phyloP scores from a whole-genome alignment of 2,329 filamentous ascomycete genomes.

The Aspergillus ochraceoroseus region DNA sequence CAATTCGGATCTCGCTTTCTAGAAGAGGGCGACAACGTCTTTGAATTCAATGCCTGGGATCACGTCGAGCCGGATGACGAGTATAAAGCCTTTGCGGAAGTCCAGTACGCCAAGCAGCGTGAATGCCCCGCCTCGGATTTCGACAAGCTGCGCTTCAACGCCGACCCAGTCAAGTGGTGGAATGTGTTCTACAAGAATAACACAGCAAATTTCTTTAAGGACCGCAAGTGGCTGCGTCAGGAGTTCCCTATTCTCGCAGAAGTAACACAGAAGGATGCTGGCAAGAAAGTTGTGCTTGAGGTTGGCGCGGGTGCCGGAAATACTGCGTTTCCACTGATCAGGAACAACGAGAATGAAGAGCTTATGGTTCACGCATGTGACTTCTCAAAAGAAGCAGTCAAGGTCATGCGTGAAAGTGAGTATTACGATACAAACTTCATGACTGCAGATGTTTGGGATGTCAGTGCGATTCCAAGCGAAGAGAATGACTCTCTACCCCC shows the following conservation, averaged over 20 bases:
- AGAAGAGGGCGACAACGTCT: conserved; percentile 79
- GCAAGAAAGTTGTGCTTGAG: conserved; percentile 69
- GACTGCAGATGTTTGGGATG: conserved; percentile 93
- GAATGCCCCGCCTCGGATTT: conserved; percentile 84
- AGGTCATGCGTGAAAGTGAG: conserved; percentile 79
- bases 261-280: conserved; percentile 65
- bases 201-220: conserved; percentile 95
- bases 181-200: conserved; percentile 98
- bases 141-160: conserved; percentile 85
- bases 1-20: conserved; percentile 89
- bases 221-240: conserved; percentile 93
- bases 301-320: conserved; percentile 95
- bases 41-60: conserved; percentile 98
- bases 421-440: conserved; percentile 68
- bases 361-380: conserved; percentile 90
- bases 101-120: conserved; percentile 80
- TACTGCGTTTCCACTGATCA: conserved; percentile 86
- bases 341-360: conserved; percentile 73
- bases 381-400: conserved; percentile 90
- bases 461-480: conserved; percentile 56
- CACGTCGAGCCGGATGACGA: conserved; percentile 89
- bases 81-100: conserved; percentile 78
- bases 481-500: conserved; percentile 59
- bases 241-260: conserved; percentile 86
- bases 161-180: conserved; percentile 92